Conservation (phyloP, 2,329 filamentous ascomycete genomes). For the Knufia fluminis region DNA sequence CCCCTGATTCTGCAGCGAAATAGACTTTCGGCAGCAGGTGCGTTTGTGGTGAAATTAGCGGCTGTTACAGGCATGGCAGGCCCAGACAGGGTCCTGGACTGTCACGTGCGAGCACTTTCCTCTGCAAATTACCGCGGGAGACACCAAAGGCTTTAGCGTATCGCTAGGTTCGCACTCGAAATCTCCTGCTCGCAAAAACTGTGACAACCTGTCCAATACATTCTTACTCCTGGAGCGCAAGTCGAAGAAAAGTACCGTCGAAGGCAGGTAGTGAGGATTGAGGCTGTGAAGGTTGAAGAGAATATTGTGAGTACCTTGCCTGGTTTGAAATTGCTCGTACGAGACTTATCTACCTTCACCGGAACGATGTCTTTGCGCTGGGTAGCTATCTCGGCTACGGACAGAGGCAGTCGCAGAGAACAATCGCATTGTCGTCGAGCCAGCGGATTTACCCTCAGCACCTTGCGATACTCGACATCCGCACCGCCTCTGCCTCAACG, state of each 20-base stretch:
- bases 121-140: no score
- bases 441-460: no score
- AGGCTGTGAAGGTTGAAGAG: conserved; percentile 9
- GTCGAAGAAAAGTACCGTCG: not conserved
- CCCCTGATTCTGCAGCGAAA: not conserved
- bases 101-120: no score
- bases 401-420: not conserved
- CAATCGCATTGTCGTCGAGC: not conserved
- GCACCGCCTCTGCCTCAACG: not conserved
- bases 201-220: not conserved
- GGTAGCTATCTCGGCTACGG: not conserved
- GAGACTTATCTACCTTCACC: not conserved
- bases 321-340: not conserved
- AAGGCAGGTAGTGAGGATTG: conserved; percentile 9
- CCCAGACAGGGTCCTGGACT: not conserved
- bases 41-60: not conserved
- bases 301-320: conserved; percentile 1
- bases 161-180: conserved; percentile 1
- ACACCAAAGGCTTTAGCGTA: not conserved
- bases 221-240: not conserved
- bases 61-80: no score
- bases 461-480: not conserved
- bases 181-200: conserved; percentile 1
- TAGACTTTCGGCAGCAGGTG: no score
- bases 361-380: not conserved